Percentiles rank a stretch among this genome's conserved stretches.
Evolutionary conservation across 2,329 filamentous ascomycete genomes (phyloP).

Genomic region (Raffaelea ambrosiae): DNA sequence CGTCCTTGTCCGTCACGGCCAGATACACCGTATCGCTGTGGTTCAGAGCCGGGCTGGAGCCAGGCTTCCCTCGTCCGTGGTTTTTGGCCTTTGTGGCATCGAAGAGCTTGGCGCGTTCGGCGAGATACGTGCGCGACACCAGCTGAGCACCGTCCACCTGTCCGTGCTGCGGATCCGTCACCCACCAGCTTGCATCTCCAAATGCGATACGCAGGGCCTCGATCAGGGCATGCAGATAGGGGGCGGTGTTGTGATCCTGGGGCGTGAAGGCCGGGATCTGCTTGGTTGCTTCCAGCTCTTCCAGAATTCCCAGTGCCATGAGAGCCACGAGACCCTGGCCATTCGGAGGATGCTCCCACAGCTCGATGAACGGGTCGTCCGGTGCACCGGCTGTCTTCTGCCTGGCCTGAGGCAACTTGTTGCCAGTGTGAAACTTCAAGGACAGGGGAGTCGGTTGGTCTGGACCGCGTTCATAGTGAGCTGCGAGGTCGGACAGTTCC

Average conservation of each 20-base stretch:
- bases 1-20: conserved; percentile 67
- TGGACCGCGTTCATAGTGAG: not conserved
- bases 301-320: conserved; percentile 87
- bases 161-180: conserved; percentile 69
- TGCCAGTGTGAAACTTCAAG: not conserved
- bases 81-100: not conserved
- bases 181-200: conserved; percentile 82
- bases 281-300: conserved; percentile 69
- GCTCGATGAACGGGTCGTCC: not conserved
- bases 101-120: conserved; percentile 44
- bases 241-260: conserved; percentile 69
- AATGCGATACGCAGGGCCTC: conserved; percentile 86
- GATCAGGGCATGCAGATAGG: conserved; percentile 79
- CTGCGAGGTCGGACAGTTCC: conserved; percentile 62
- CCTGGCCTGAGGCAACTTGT: not conserved
- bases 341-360: conserved; percentile 93
- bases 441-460: not conserved
- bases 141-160: conserved; percentile 63
- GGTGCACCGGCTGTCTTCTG: too few relatives aligned
- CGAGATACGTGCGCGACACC: conserved; percentile 65
- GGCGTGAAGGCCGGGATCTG: conserved; percentile 63
- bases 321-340: conserved; percentile 92
- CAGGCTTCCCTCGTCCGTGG: not conserved
- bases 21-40: conserved; percentile 87
- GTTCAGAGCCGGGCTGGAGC: not conserved